These are phyloP conservation scores for Eucalyptus shirleyi DNA, from an alignment of 345 rosid genomes.

Conservation along the genomic window DNA sequence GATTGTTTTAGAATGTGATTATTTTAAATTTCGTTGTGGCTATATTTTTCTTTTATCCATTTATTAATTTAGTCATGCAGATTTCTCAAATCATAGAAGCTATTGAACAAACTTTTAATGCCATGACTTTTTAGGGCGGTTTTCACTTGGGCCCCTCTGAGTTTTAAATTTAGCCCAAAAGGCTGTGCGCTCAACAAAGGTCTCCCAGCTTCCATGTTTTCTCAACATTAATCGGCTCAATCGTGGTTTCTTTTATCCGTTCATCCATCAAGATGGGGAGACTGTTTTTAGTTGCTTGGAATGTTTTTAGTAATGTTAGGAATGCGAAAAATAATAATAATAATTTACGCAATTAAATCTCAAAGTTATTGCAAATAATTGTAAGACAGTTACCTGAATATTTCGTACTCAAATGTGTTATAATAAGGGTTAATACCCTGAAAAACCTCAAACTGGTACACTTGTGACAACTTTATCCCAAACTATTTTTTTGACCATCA, in stretches of 20 bases:
- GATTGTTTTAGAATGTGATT: neutral
- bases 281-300: neutral
- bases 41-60: no score
- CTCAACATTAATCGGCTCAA: neutral
- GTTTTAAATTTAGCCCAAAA: neutral
- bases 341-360: neutral
- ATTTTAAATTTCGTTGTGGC: neutral
- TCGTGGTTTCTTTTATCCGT: neutral
- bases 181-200: neutral
- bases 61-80: neutral
- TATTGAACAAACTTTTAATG: no score
- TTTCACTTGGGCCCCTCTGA: neutral
- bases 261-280: neutral
- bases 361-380: neutral
- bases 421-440: no score
- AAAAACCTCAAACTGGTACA: no score
- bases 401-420: neutral
- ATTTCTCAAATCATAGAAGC: neutral
- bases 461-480: no score
- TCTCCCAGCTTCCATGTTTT: neutral
- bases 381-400: neutral
- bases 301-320: neutral
- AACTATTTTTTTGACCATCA: no score
- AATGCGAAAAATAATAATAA: no score
- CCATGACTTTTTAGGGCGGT: neutral